phyloP scores from a whole-genome alignment of 495 filamentous ascomycete genomes.

The Chaetomium cochliodes region DNA sequence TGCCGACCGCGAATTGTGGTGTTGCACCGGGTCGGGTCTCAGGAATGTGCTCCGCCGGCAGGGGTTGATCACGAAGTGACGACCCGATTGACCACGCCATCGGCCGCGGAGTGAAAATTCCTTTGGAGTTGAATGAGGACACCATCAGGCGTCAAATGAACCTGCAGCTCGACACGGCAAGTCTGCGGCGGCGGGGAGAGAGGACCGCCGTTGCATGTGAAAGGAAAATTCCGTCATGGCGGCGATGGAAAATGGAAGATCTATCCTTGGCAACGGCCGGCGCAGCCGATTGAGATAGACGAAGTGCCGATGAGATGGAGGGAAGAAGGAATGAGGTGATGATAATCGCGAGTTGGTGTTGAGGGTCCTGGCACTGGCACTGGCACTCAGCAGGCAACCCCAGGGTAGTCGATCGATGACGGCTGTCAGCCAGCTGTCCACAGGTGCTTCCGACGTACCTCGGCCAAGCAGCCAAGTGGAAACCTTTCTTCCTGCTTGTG shows the following conservation, averaged over 20 bases:
- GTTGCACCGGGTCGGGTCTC: background rate
- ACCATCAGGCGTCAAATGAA: background rate
- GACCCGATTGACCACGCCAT: background rate
- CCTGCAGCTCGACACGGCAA: background rate
- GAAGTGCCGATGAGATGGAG: background rate
- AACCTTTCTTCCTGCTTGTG: slow-evolving; percentile 10
- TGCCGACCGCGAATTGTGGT: background rate
- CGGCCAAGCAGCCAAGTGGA: slow-evolving; percentile 18
- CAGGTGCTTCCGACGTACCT: slow-evolving; percentile 2
- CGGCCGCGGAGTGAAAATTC: background rate
- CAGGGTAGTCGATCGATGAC: background rate
- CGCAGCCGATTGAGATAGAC: background rate
- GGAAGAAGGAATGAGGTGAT: background rate
- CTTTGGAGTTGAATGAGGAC: background rate
- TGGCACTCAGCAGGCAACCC: background rate
- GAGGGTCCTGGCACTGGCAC: background rate
- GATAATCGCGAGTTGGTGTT: background rate
- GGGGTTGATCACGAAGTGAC: background rate
- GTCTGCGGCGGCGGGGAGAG: background rate
- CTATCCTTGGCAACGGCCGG: background rate
- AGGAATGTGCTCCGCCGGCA: slow-evolving; percentile 1
- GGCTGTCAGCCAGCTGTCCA: background rate
- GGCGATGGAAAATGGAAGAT: background rate
- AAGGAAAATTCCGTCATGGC: background rate
- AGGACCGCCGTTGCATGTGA: slow-evolving; percentile 1